Percentiles rank a stretch among this genome's conserved stretches.
Evolutionary conservation across 2,329 filamentous ascomycete species (phyloP).

Genomic region (Trichophaea hybrida): DNA sequence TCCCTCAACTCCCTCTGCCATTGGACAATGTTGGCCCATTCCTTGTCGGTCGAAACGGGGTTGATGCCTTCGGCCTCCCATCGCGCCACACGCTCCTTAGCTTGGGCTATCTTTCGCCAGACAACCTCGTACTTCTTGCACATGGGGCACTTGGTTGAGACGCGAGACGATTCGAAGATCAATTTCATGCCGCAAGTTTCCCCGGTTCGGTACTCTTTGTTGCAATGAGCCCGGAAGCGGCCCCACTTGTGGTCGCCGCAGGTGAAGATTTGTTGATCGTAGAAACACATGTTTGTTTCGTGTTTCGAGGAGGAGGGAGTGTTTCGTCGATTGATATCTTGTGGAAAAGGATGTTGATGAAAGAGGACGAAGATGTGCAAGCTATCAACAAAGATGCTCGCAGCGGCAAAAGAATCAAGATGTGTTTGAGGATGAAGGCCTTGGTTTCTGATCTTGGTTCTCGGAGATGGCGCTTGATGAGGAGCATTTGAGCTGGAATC

Average conservation of each 20-base stretch:
- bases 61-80: conserved; percentile 28
- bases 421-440: conserved; percentile 16
- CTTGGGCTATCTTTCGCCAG: conserved; percentile 25
- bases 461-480: conserved; percentile 5
- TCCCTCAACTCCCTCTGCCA: conserved; percentile 28
- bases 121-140: conserved; percentile 64
- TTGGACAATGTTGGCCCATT: conserved; percentile 25
- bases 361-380: conserved; percentile 22
- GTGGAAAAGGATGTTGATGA: conserved; percentile 13
- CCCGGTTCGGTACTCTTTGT: conserved; percentile 85
- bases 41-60: conserved; percentile 28
- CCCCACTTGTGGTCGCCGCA: conserved; percentile 95
- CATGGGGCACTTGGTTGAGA: conserved; percentile 57
- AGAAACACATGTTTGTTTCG: conserved; percentile 69
- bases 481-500: conserved; percentile 9
- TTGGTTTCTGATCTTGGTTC: background rate
- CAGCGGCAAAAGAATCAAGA: conserved; percentile 18
- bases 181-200: conserved; percentile 93
- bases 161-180: conserved; percentile 56
- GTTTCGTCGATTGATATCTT: conserved; percentile 22
- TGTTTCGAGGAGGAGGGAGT: conserved; percentile 16
- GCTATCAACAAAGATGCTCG: conserved; percentile 14
- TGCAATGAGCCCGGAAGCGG: conserved; percentile 81
- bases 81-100: conserved; percentile 27
- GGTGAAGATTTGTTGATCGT: conserved; percentile 69